phyloP scores from a whole-genome alignment of 208 protist genomes.

The Entamoeba dispar region DNA sequence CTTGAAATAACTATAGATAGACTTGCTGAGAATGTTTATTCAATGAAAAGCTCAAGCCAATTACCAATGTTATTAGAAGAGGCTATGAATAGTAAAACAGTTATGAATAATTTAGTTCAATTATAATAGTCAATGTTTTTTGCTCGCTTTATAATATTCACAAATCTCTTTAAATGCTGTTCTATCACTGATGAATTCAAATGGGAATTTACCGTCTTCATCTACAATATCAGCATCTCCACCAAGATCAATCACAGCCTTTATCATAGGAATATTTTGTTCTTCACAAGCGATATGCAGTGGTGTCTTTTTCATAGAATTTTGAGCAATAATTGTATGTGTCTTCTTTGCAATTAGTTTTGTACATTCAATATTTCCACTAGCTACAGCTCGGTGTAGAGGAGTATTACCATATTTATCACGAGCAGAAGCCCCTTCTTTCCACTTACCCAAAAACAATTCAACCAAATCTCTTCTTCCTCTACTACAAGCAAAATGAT shows the following conservation, averaged over 20 bases:
- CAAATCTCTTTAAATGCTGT: background rate
- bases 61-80: background rate
- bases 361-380: background rate
- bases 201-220: background rate
- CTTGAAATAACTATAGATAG: background rate
- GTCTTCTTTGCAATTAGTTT: background rate
- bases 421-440: background rate
- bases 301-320: background rate
- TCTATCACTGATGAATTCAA: background rate
- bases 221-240: background rate
- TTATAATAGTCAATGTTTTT: background rate
- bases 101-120: background rate
- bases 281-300: background rate
- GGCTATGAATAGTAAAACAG: background rate
- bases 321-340: background rate
- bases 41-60: background rate
- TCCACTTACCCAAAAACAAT: background rate
- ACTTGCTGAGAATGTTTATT: background rate
- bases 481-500: background rate
- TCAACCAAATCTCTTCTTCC: background rate
- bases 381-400: background rate
- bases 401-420: background rate
- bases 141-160: background rate
- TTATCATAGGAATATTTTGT: background rate
- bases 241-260: background rate